Evolutionary conservation across 805 yeast genomes (phyloP).

Genomic region (Candida incommunis): DNA sequence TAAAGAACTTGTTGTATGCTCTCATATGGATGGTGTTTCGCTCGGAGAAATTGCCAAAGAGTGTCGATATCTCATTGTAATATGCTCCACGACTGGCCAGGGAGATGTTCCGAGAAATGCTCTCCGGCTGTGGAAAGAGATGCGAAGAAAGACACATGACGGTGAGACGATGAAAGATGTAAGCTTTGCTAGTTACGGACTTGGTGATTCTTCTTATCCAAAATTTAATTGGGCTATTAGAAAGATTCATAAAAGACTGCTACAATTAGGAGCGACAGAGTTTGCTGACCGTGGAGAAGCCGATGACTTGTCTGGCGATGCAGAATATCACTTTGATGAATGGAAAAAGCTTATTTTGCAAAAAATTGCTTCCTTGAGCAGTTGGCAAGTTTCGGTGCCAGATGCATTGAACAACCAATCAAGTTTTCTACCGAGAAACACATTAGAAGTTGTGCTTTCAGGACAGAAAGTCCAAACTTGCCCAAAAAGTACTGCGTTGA

Average conservation of each 20-base stretch:
- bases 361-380: conserved; percentile 4
- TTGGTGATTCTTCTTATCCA: conserved; percentile 90
- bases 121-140: conserved; percentile 55
- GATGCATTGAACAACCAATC: conserved; percentile 11
- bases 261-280: conserved; percentile 72
- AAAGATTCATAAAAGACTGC: conserved; percentile 62
- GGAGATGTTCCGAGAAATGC: conserved; percentile 83
- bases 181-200: conserved; percentile 61
- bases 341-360: conserved; percentile 46
- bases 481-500: conserved; percentile 17
- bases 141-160: conserved; percentile 56
- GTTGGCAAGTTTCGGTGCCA: conserved; percentile 14
- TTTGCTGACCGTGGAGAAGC: conserved; percentile 69
- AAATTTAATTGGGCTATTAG: conserved; percentile 78
- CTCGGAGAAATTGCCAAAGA: conserved; percentile 29
- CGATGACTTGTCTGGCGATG: conserved; percentile 65
- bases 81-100: conserved; percentile 90
- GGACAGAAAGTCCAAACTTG: conserved; percentile 20
- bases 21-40: conserved; percentile 5
- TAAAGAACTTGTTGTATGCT: not conserved
- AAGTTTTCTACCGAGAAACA: not conserved
- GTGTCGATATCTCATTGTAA: conserved; percentile 29
- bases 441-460: conserved; percentile 16
- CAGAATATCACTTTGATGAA: conserved; percentile 61
- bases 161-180: conserved; percentile 44